Base-by-base conservation (phyloP, 805 yeast species). In the Candida broadrunensis region DNA sequence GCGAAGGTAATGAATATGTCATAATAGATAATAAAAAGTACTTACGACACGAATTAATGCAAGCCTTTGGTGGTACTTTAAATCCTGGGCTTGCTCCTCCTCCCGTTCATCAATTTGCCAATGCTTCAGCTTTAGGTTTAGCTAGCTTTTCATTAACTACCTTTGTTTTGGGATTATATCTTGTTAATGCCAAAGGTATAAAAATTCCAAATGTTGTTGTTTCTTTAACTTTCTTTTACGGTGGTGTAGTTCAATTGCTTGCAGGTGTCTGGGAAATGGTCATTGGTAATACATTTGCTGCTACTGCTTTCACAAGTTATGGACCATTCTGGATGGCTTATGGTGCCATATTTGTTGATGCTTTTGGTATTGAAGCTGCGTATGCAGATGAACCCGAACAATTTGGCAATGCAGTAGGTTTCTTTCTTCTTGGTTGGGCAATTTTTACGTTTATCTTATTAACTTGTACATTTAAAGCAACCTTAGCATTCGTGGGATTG, bases 251-350 rank as follows among this genome's bases (percentile, higher is more conserved):
- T 25, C 85, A 81, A 60, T 51, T 81, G 16, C 57, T 75, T 18
- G 83, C 84, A 14, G 87, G 87, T 19, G 67, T 80, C 62, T 81
- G 85, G 85, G 86, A 81, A 56, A 65, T 80, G 46, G 77, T 76
- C 2, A 55, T 75, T 35, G 85, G 78, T 37, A 81, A 81, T 61
- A 77, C 83, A 17, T 82, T 82, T 63, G 86, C 82, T 62, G 84
- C 80, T 41, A 73, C 81, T 11, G 85, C 84, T 1, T 65, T 82
- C 38, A 55, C 75, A 33, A 74, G 81, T 4, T 82, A 69, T 50
- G 89, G 89, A 36, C 82, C 81, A 5, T 83, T 83, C 59, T 83
- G 89, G 89, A 55, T 82, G 50, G 62, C 82, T 17, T 84, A 63
- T 51, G 83, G 78, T 21, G 81, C 86, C 2, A 72, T 84, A 33